Conservation (phyloP, 2,329 filamentous ascomycete species). For the Tolypocladium capitatum region DNA sequence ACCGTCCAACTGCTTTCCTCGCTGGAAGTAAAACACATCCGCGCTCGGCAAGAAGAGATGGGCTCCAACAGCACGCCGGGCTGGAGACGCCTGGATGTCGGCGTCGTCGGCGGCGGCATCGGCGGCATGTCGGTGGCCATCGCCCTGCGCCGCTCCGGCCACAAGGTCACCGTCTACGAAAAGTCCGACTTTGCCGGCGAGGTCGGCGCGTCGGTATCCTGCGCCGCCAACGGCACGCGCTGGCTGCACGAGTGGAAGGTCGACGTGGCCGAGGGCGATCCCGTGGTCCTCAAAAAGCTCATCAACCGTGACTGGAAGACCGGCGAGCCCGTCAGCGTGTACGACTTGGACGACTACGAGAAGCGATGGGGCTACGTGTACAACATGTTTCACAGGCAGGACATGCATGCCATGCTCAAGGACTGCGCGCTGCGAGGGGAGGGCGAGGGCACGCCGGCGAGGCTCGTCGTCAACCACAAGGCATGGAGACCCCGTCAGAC, state of each 20-base stretch:
- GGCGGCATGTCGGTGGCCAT: conserved; percentile 33
- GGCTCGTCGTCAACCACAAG: conserved; percentile 42
- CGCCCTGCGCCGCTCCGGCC: conserved; percentile 32
- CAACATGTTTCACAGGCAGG: conserved; percentile 57
- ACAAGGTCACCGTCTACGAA: conserved; percentile 49
- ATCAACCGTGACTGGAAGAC: conserved; percentile 61
- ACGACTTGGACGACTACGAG: conserved; percentile 52
- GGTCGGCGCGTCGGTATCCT: conserved; percentile 53
- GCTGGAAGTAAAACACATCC: too few species aligned
- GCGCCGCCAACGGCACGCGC: conserved; percentile 55
- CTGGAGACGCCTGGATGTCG: conserved; percentile 32
- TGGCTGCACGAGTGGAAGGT: conserved; percentile 59
- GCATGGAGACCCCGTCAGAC: conserved; percentile 13
- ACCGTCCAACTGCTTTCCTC: not conserved
- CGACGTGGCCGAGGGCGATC: conserved; percentile 49
- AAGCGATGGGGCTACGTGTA: conserved; percentile 50
- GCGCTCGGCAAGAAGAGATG: conserved; percentile 8
- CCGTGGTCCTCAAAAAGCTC: conserved; percentile 50
- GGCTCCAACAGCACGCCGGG: conserved; percentile 11
- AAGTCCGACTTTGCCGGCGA: conserved; percentile 53
- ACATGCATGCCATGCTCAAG: conserved; percentile 56
- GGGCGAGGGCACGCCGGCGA: conserved; percentile 39
- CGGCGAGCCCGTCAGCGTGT: conserved; percentile 51
- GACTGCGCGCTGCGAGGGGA: conserved; percentile 39
- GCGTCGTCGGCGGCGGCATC: conserved; percentile 33